A percentile compares a stretch with the other conserved stretches of the same genome.
These are phyloP conservation scores for Casuarina glauca DNA, from an alignment of 306 rosid species.

Conservation along the genomic window DNA sequence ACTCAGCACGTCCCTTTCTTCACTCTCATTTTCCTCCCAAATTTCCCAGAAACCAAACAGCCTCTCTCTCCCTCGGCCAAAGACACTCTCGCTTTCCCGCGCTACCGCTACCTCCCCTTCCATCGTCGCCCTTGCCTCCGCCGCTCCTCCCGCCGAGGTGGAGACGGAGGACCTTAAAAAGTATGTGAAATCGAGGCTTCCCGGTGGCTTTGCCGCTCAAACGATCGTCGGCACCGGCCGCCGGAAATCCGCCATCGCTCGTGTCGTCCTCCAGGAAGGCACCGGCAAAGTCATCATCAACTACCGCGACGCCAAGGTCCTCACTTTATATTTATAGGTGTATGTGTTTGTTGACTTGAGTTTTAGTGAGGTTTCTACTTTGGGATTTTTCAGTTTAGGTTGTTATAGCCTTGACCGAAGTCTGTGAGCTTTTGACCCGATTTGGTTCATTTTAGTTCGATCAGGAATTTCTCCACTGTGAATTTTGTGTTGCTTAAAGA, in stretches of 20 bases:
- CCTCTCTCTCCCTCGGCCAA: conserved; percentile 36
- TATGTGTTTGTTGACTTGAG: background rate
- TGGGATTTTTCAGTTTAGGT: background rate
- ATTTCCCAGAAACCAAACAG: conserved; percentile 50
- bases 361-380: background rate
- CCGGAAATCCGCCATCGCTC: conserved; percentile 75
- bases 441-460: background rate
- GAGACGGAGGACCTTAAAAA: conserved; percentile 64
- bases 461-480: background rate
- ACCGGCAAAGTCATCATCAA: conserved; percentile 83
- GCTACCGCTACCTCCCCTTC: conserved; percentile 17
- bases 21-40: conserved; percentile 83
- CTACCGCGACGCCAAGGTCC: conserved; percentile 89
- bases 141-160: conserved; percentile 42
- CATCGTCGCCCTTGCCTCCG: conserved; percentile 53
- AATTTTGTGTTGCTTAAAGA: background rate
- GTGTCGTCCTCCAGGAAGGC: conserved; percentile 93
- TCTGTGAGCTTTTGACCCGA: background rate
- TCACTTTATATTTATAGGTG: background rate
- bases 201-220: conserved; percentile 95
- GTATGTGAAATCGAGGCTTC: conserved; percentile 81
- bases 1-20: conserved; percentile 57
- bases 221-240: conserved; percentile 84
- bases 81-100: conserved; percentile 39
- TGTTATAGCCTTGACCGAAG: too few species aligned